Evolutionary conservation across 495 filamentous ascomycete genomes (phyloP), one percentile per base, ranked within the genome.

Genomic region (Aspergillus bridgeri): DNA sequence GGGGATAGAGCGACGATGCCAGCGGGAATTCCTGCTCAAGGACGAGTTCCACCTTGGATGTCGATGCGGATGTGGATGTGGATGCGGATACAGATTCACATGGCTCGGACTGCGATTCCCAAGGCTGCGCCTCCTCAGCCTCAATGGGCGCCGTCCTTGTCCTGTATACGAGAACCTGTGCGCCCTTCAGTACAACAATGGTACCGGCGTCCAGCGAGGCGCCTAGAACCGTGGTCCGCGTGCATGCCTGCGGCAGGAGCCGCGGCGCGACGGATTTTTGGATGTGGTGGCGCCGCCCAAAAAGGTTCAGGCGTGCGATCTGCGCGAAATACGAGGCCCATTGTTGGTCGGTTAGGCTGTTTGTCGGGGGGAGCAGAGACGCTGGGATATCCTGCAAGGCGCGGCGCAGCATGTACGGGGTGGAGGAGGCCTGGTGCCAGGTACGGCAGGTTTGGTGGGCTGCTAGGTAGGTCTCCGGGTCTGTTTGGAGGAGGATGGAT

Each of bases 251-350:
- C 3, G 64, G 60, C 2, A 63, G 38, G 11, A 42, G 38, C 21
- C 43, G 38, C 11, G 51, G 25, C 0, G 57, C 54, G 3, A 58
- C 51, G n/a, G 56, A 42, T 46, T 62, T 64, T 7, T 25, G 19
- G 27, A 62, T 48, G 20, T 42, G 21, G 3, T 44, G 38, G 6
- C 61, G 56, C 44, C 45, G 47, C 2, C 51, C 23, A 11, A 67
- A 42, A 6, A 67, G 47, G 49, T 64, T 64, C 19, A 60, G 33
- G 18, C 48, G 49, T 2, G 59, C 48, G 20, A 60, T 43, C 23
- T 64, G 61, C 22, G 22, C 17, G 43, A 67, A 64, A 33, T 60
- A 58, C 11, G 6, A 6, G n/a, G 57, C 62, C 65, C 65, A 67
- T 27, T 61, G 53, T 15, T 60, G 25, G 19, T 42, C 49, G 0